Conservation (phyloP, 371 early-diverging fungal species). For the Mortierella sp. region DNA sequence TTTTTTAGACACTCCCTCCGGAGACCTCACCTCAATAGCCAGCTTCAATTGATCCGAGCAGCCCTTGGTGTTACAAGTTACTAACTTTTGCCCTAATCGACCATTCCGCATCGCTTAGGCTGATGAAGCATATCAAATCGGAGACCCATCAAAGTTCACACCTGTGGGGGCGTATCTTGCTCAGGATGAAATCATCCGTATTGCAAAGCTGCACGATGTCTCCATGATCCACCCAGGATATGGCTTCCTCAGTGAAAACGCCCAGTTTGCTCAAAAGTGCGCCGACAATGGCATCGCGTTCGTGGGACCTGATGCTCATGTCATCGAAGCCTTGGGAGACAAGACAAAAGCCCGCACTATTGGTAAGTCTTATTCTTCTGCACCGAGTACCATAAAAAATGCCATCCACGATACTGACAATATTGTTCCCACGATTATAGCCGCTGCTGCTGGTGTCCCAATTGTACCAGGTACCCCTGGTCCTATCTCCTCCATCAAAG, state of each 20-base stretch:
- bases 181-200: conserved; percentile 89
- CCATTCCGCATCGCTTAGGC: conserved; percentile 63
- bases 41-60: background rate
- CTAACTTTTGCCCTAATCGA: conserved; percentile 3
- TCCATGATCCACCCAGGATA: conserved; percentile 91
- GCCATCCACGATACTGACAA: no score
- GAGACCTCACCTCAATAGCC: no score
- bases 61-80: background rate
- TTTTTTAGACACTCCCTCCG: no score
- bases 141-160: conserved; percentile 78
- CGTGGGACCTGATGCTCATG: conserved; percentile 87
- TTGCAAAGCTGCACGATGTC: conserved; percentile 83
- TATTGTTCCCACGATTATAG: no score
- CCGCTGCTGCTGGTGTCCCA: conserved; percentile 83
- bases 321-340: conserved; percentile 92
- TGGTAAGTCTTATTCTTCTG: conserved; percentile 55
- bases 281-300: conserved; percentile 92
- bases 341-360: conserved; percentile 93
- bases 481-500: conserved; percentile 72
- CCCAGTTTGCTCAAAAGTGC: conserved; percentile 89
- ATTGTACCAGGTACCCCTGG: conserved; percentile 92
- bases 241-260: conserved; percentile 92
- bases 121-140: conserved; percentile 94
- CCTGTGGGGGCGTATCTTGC: conserved; percentile 95
- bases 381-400: background rate